A percentile compares a stretch with the other conserved stretches of the same genome.
phyloP scores from a whole-genome alignment of 306 rosid species.

The Cucurbita moschata region DNA sequence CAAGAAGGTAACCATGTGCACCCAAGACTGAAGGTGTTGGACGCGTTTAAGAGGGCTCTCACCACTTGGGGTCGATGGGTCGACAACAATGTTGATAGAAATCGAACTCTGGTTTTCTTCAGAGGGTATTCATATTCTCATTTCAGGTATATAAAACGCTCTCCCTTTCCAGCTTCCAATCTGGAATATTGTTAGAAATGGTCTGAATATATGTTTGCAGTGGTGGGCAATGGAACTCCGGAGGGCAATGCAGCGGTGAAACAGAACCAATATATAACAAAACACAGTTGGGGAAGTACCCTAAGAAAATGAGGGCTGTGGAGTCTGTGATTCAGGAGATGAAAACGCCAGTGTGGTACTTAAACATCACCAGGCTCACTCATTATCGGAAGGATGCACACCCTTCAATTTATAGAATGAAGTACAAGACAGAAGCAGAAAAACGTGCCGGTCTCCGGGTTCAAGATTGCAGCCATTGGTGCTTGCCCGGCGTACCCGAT shows the following conservation, averaged over 20 bases:
- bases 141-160: conserved; percentile 49
- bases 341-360: conserved; percentile 55
- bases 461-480: conserved; percentile 66
- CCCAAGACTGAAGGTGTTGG: conserved; percentile 62
- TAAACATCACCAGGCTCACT: conserved; percentile 77
- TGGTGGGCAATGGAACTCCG: conserved; percentile 94
- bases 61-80: conserved; percentile 86
- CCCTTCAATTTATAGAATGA: conserved; percentile 60
- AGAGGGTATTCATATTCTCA: conserved; percentile 86
- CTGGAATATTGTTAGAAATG: neutral
- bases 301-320: conserved; percentile 74
- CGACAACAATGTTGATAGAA: conserved; percentile 38
- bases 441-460: conserved; percentile 18
- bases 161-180: neutral
- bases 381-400: conserved; percentile 85
- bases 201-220: conserved; percentile 27
- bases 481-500: conserved; percentile 59
- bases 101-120: conserved; percentile 66
- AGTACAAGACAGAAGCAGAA: conserved; percentile 26
- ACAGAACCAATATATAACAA: conserved; percentile 53
- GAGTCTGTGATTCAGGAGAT: conserved; percentile 46
- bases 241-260: conserved; percentile 82
- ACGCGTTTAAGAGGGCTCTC: conserved; percentile 75
- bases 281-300: conserved; percentile 39
- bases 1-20: conserved; percentile 76